Evolutionary conservation across 129 eudicot genomes (phyloP).

Genomic region (Ambrosia trifida): DNA sequence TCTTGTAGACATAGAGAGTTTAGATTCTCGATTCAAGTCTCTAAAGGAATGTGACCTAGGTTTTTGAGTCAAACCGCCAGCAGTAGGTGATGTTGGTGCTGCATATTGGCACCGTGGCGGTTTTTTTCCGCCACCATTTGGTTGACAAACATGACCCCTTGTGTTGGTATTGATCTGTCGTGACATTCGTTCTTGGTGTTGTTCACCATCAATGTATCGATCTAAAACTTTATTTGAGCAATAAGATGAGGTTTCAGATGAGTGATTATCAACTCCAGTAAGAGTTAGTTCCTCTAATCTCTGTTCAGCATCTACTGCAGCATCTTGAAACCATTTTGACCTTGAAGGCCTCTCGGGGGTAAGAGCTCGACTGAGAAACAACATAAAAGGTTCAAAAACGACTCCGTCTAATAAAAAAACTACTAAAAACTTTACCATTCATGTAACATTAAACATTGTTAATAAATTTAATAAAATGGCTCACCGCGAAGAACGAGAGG

Average conservation of each 20-base stretch:
- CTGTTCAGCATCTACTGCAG: constrained; percentile 33
- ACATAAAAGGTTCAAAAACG: constrained; percentile 17
- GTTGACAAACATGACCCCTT: constrained; percentile 39
- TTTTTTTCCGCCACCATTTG: constrained; percentile 42
- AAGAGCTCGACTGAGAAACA: constrained; percentile 53
- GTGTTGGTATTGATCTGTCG: constrained; percentile 30
- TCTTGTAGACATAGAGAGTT: constrained; percentile 45
- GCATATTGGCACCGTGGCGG: constrained; percentile 67
- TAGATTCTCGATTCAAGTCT: constrained; percentile 50
- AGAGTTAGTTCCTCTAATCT: constrained; percentile 31
- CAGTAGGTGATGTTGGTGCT: constrained; percentile 47
- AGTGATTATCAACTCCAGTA: constrained; percentile 39
- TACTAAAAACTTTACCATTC: neutral
- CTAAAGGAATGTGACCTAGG: constrained; percentile 79
- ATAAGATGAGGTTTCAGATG: constrained; percentile 63
- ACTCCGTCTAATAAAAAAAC: neutral
- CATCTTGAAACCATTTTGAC: constrained; percentile 41
- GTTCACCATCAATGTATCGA: constrained; percentile 95
- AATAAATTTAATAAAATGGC: constrained; percentile 3
- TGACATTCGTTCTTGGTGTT: constrained; percentile 49
- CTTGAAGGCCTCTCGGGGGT: constrained; percentile 78
- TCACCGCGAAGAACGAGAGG: constrained; percentile 59
- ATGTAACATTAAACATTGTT: neutral
- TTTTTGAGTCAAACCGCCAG: constrained; percentile 48
- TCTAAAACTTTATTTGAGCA: constrained; percentile 82